A percentile compares a stretch with the other conserved stretches of the same genome.
phyloP scores from a whole-genome alignment of 2,329 filamentous ascomycete species.

The Coniochaeta prunicola region DNA sequence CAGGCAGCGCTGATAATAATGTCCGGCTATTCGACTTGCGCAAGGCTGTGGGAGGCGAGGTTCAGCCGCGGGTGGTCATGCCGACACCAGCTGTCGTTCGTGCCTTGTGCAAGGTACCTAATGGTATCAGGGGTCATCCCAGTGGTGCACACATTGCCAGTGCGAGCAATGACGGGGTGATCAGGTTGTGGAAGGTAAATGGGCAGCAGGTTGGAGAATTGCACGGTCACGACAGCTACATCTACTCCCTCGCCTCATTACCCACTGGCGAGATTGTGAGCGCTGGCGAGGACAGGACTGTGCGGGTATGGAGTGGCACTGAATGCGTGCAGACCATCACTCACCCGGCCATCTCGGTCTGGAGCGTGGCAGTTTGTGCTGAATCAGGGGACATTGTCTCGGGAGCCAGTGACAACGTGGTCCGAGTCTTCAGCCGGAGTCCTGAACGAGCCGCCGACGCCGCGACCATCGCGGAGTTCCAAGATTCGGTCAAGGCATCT shows the following conservation, averaged over 20 bases:
- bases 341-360: slow-evolving; percentile 93
- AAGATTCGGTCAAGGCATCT: slow-evolving; percentile 73
- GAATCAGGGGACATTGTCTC: slow-evolving; percentile 90
- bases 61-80: slow-evolving; percentile 46
- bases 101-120: slow-evolving; percentile 76
- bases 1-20: slow-evolving; percentile 84
- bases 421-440: slow-evolving; percentile 75
- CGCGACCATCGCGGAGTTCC: slow-evolving; percentile 64
- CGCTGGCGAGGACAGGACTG: slow-evolving; percentile 88
- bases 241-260: slow-evolving; percentile 74
- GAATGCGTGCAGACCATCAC: slow-evolving; percentile 93
- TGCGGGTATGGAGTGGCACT: slow-evolving; percentile 76
- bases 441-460: slow-evolving; percentile 62
- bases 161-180: slow-evolving; percentile 84
- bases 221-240: slow-evolving; percentile 87
- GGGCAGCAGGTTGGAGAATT: slow-evolving; percentile 72
- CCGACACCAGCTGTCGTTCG: slow-evolving; percentile 76
- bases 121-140: slow-evolving; percentile 48
- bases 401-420: slow-evolving; percentile 80
- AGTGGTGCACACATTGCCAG: slow-evolving; percentile 90
- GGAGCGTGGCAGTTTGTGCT: slow-evolving; percentile 76
- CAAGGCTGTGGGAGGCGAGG: slow-evolving; percentile 46
- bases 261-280: slow-evolving; percentile 86
- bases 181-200: slow-evolving; percentile 78
- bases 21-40: slow-evolving; percentile 78